phyloP scores from a whole-genome alignment of 768 basidiomycete genomes.

The Boletus rufocinnamomeus region DNA sequence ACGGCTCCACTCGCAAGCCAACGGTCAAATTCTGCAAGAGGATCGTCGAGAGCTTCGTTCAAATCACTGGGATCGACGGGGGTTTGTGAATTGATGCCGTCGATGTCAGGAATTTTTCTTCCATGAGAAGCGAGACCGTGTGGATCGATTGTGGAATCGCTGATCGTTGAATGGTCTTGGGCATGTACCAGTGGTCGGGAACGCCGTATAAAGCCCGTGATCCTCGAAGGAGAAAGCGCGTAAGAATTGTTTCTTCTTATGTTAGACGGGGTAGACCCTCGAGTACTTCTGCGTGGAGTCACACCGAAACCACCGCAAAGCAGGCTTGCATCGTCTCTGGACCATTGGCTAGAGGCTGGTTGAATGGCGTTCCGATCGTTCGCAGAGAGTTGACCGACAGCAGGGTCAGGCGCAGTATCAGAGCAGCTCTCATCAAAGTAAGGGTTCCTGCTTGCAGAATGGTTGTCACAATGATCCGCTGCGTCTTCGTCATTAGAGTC shows the following conservation, averaged over 20 bases:
- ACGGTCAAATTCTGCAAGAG: constrained; percentile 65
- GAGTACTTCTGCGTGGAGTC: neutral
- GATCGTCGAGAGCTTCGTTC: constrained; percentile 38
- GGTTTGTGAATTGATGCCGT: neutral
- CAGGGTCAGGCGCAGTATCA: constrained; percentile 27
- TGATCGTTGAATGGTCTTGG: neutral
- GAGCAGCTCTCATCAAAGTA: constrained; percentile 34
- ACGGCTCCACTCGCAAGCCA: constrained; percentile 71
- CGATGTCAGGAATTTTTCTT: neutral
- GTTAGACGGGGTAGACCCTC: neutral
- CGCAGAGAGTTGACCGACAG: constrained; percentile 1
- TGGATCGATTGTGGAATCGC: neutral
- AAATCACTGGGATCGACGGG: neutral
- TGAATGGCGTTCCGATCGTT: constrained; percentile 6
- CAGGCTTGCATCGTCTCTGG: constrained; percentile 7
- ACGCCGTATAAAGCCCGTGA: constrained; percentile 23
- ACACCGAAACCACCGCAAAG: neutral
- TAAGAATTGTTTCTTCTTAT: constrained; percentile 10
- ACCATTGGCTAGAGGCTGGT: constrained; percentile 9
- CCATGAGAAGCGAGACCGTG: neutral
- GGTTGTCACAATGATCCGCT: constrained; percentile 2
- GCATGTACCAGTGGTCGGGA: neutral
- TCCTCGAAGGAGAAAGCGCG: constrained; percentile 29
- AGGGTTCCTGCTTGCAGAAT: neutral
- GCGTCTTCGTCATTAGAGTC: constrained; percentile 15